These are phyloP conservation scores for Salinomyces thailandicus DNA, from an alignment of 2,329 filamentous ascomycete genomes.

Conservation along the genomic window DNA sequence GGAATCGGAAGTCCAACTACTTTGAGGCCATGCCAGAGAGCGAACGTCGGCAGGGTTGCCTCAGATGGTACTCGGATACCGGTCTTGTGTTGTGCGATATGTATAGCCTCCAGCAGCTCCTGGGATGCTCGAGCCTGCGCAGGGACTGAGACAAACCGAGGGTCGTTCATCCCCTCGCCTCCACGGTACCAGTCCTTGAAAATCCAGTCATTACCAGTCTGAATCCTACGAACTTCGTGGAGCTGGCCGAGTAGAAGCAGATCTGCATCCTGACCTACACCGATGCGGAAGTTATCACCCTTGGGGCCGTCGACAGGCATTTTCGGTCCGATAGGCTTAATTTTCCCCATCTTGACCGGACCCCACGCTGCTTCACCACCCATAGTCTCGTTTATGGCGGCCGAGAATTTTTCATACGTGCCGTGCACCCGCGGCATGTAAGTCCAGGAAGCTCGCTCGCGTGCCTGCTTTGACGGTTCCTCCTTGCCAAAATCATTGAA, in stretches of 20 bases:
- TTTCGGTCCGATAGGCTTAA: conserved; percentile 51
- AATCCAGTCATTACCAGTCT: conserved; percentile 20
- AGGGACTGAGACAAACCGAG: conserved; percentile 28
- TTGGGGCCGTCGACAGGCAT: conserved; percentile 54
- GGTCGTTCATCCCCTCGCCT: conserved; percentile 17
- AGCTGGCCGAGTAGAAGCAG: conserved; percentile 31
- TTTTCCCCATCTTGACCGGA: not conserved
- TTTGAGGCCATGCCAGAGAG: not conserved
- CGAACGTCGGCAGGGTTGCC: not conserved
- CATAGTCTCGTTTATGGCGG: conserved; percentile 28
- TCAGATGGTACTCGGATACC: conserved; percentile 8
- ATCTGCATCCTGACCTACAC: conserved; percentile 78
- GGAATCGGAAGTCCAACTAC: not conserved
- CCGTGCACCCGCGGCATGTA: conserved; percentile 43
- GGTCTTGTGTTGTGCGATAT: conserved; percentile 24
- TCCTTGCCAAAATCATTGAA: conserved; percentile 42
- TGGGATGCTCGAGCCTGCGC: conserved; percentile 28
- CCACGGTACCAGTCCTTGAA: conserved; percentile 26
- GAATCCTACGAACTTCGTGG: conserved; percentile 7
- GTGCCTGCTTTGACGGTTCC: conserved; percentile 46
- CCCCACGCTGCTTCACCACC: not conserved
- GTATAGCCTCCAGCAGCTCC: conserved; percentile 24
- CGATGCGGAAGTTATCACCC: conserved; percentile 71
- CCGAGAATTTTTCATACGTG: conserved; percentile 33
- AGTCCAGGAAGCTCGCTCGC: conserved; percentile 45